A percentile compares a stretch with the other conserved stretches of the same genome.
Evolutionary conservation across 2,329 filamentous ascomycete species (phyloP).

Genomic region (Sarocladiaceae sp.): DNA sequence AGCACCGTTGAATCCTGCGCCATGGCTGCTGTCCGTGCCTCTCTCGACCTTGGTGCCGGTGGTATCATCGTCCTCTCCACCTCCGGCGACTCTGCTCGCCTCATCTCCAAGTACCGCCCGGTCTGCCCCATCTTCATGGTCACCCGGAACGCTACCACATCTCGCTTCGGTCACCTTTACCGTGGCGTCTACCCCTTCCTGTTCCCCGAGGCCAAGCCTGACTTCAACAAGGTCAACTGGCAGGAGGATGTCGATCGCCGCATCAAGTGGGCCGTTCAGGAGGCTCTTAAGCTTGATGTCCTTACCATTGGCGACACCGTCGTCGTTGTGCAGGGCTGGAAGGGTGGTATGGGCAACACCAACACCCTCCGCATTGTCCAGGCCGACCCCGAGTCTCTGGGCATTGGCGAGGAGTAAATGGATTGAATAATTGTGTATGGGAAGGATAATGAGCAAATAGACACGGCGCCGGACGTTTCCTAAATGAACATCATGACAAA

Average conservation of each 20-base stretch:
- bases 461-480: conserved; percentile 10
- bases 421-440: conserved; percentile 12
- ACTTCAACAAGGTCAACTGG: conserved; percentile 91
- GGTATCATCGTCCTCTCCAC: conserved; percentile 96
- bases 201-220: conserved; percentile 89
- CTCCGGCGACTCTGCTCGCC: conserved; percentile 88
- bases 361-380: conserved; percentile 70
- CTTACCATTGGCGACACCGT: conserved; percentile 69
- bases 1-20: conserved; percentile 89
- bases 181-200: conserved; percentile 97
- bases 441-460: conserved; percentile 13
- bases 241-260: conserved; percentile 98
- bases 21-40: conserved; percentile 94
- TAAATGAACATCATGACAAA: conserved; percentile 5
- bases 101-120: conserved; percentile 96
- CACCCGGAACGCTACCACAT: conserved; percentile 77
- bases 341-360: conserved; percentile 87
- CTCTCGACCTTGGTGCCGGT: conserved; percentile 92
- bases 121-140: conserved; percentile 99
- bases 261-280: conserved; percentile 92
- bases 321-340: conserved; percentile 85
- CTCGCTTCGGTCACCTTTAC: conserved; percentile 91
- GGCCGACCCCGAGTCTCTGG: conserved; percentile 55
- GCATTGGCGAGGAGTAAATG: conserved; percentile 40
- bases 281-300: conserved; percentile 78